A percentile compares a stretch with the other conserved stretches of the same genome.
Conservation (phyloP, 345 rosid genomes). For the Pseudoturritis turrita region DNA sequence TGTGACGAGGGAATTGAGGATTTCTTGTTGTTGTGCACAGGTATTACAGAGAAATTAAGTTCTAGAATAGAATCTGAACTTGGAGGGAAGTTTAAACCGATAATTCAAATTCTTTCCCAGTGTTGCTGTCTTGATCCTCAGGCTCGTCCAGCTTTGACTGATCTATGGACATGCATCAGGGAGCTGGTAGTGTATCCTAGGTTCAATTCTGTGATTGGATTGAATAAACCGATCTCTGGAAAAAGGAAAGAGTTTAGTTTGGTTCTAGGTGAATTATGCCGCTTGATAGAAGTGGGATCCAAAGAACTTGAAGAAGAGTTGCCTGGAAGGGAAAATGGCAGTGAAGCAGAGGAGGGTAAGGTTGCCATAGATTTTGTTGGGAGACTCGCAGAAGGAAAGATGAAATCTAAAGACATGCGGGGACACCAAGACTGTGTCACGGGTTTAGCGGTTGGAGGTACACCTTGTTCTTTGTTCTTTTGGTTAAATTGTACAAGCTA, state of each 20-base stretch:
- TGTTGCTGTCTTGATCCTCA: conserved; percentile 58
- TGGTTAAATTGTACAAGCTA: neutral
- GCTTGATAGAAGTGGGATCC: conserved; percentile 23
- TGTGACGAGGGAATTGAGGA: conserved; percentile 32
- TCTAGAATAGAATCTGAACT: conserved; percentile 35
- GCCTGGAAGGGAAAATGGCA: conserved; percentile 22
- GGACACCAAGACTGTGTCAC: conserved; percentile 84
- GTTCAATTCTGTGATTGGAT: conserved; percentile 29
- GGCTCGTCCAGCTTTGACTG: conserved; percentile 48
- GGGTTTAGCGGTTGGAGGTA: conserved; percentile 82
- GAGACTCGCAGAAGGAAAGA: conserved; percentile 43
- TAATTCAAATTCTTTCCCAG: conserved; percentile 43
- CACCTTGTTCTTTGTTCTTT: neutral
- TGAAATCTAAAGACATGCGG: conserved; percentile 50
- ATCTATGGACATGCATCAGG: conserved; percentile 66
- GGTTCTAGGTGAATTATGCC: conserved; percentile 56
- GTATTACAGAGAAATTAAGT: conserved; percentile 41
- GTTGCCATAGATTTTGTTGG: conserved; percentile 38
- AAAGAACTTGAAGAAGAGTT: conserved; percentile 22
- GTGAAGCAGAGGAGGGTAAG: conserved; percentile 28
- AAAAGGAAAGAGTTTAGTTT: conserved; percentile 37
- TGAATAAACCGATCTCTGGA: conserved; percentile 17
- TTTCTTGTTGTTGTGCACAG: conserved; percentile 26
- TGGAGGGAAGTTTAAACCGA: conserved; percentile 30
- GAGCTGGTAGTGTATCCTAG: conserved; percentile 43